A percentile compares a stretch with the other conserved stretches of the same genome.
phyloP scores from a whole-genome alignment of 1,284 basidiomycete genomes.

The Irpex rosettiformis region DNA sequence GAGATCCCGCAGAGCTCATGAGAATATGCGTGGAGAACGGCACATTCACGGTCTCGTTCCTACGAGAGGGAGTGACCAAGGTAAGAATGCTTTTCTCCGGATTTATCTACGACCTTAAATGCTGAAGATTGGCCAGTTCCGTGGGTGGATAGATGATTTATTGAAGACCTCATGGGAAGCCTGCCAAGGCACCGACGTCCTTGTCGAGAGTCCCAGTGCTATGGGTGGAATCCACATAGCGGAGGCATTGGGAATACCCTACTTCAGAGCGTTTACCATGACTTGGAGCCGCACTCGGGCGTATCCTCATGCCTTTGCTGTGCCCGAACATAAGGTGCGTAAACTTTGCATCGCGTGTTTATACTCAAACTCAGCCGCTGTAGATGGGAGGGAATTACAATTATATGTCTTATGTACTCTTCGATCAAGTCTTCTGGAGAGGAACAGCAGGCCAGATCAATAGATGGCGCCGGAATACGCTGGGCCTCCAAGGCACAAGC shows the following conservation, averaged over 20 bases:
- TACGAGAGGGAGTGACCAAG: slow-evolving; percentile 88
- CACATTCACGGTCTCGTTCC: slow-evolving; percentile 91
- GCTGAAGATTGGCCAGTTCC: slow-evolving; percentile 56
- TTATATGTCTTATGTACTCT: slow-evolving; percentile 95
- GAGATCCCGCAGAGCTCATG: slow-evolving; percentile 96
- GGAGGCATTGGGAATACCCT: slow-evolving; percentile 90
- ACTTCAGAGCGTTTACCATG: slow-evolving; percentile 91
- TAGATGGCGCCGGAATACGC: slow-evolving; percentile 80
- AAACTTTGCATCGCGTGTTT: no score
- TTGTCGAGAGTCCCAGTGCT: slow-evolving; percentile 93
- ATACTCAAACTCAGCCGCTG: slow-evolving; percentile 11
- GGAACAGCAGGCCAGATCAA: slow-evolving; percentile 94
- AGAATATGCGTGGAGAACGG: slow-evolving; percentile 95
- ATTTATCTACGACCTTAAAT: background rate
- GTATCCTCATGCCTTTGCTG: slow-evolving; percentile 97
- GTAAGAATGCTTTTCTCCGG: slow-evolving; percentile 34
- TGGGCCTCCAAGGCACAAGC: slow-evolving; percentile 80
- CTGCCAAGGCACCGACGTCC: slow-evolving; percentile 90
- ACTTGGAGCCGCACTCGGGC: slow-evolving; percentile 82
- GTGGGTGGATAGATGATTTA: slow-evolving; percentile 95
- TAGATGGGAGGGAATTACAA: slow-evolving; percentile 96
- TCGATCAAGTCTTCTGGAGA: slow-evolving; percentile 98
- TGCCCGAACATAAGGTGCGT: slow-evolving; percentile 81
- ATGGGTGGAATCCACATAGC: slow-evolving; percentile 99
- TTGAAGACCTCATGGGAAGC: slow-evolving; percentile 93